A percentile compares a stretch with the other conserved stretches of the same genome.
phyloP scores from a whole-genome alignment of 805 yeast genomes.

The Candida andamanensis region DNA sequence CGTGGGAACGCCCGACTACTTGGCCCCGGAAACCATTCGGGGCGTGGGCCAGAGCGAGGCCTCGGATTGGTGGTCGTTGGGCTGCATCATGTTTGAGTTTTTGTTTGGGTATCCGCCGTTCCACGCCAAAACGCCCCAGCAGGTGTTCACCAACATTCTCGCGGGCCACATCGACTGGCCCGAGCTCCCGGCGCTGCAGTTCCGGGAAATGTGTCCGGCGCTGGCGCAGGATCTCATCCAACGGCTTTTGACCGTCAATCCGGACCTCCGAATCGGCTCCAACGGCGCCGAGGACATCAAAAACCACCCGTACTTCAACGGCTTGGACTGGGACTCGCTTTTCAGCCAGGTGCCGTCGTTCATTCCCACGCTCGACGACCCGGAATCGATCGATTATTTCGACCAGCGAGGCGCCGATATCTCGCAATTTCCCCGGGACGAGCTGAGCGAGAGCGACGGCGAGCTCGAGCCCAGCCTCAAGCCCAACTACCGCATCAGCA shows the following conservation, averaged over 20 bases:
- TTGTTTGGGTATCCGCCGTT: slow-evolving; percentile 93
- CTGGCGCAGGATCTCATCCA: slow-evolving; percentile 72
- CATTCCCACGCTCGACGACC: slow-evolving; percentile 72
- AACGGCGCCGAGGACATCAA: slow-evolving; percentile 77
- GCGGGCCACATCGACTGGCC: slow-evolving; percentile 84
- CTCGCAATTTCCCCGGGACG: slow-evolving; percentile 52
- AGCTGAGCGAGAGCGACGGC: slow-evolving; percentile 27
- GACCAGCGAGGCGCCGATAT: slow-evolving; percentile 84
- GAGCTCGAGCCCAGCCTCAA: slow-evolving; percentile 11
- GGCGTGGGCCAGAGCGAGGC: slow-evolving; percentile 79
- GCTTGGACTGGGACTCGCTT: slow-evolving; percentile 68
- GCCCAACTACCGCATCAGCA: slow-evolving; percentile 2
- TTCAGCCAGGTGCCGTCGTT: slow-evolving; percentile 74
- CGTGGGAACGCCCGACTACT: slow-evolving; percentile 96
- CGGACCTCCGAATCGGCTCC: slow-evolving; percentile 66
- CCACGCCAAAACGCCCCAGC: slow-evolving; percentile 72
- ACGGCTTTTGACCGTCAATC: slow-evolving; percentile 58
- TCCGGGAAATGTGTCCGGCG: slow-evolving; percentile 47
- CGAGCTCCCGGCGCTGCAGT: slow-evolving; percentile 46
- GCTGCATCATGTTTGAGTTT: slow-evolving; percentile 91
- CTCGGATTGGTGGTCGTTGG: slow-evolving; percentile 99
- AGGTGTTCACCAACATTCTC: slow-evolving; percentile 78
- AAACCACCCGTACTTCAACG: slow-evolving; percentile 70
- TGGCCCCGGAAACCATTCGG: slow-evolving; percentile 91
- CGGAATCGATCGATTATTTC: slow-evolving; percentile 87